Conservation (phyloP, 345 rosid species). For the Psidium friedrichsthalianum region DNA sequence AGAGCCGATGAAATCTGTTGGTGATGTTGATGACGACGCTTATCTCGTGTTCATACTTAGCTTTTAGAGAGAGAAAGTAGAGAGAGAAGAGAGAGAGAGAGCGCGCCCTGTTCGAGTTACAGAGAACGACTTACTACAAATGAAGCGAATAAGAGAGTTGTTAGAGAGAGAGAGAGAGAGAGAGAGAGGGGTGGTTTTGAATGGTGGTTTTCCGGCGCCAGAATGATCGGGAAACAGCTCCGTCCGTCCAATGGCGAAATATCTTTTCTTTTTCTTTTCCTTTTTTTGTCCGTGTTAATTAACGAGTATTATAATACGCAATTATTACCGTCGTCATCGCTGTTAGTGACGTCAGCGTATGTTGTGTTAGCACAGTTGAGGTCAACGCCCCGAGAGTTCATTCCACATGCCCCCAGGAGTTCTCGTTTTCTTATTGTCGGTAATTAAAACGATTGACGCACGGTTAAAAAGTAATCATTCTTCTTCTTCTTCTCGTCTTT, state of each 20-base stretch:
- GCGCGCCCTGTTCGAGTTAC: not conserved
- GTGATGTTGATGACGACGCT: not conserved
- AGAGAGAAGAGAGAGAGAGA: slow-evolving; percentile 9
- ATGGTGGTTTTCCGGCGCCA: not conserved
- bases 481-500: not conserved
- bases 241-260: not conserved
- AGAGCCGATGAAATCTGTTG: not conserved
- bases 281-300: not conserved
- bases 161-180: not conserved
- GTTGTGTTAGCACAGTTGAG: not conserved
- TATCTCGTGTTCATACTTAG: not conserved
- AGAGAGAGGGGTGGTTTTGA: not conserved
- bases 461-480: not conserved
- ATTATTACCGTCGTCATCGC: not conserved
- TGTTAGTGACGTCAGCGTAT: not conserved
- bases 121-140: not conserved
- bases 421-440: not conserved
- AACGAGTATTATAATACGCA: not conserved
- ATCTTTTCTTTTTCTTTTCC: not conserved
- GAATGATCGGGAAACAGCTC: not conserved
- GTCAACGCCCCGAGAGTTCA: not conserved
- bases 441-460: not conserved
- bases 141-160: not conserved
- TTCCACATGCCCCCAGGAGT: not conserved
- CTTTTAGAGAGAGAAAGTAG: not conserved